Evolutionary conservation across 148 eudicot genomes (phyloP), one percentile per base, ranked within the genome.

Genomic region (Nyssa sinensis): DNA sequence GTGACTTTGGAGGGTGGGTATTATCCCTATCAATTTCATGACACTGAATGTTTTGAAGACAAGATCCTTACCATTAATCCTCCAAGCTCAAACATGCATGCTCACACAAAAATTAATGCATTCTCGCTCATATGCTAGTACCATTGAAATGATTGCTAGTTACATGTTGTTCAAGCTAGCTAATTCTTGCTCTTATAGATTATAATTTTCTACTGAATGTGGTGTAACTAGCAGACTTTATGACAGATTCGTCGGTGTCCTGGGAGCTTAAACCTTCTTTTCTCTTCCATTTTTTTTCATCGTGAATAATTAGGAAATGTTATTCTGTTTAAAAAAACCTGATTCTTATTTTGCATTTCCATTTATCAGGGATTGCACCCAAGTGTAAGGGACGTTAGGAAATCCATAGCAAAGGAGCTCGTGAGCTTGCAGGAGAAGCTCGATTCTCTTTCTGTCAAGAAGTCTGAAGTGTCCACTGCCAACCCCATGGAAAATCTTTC

Each of bases 351-450:
- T 1, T 49, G 8, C 12, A 21, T 67, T 57, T 44, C 2, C 39
- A 3, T 66, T 39, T 30, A 55, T 62, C 80, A 93, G 96, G 97
- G 93, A 23, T 31, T 93, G 78, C 94, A 80, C 19, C 81, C 83
- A 28, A 84, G 79, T 70, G 41, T 91, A 34, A 84, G 97, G 24
- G 90, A 88, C 19, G 39, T 79, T 1, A 86, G 94, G 61, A 91
- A 83, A 79, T 81, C 85, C 0, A 85, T 88, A 58, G 94, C 92
- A 1, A 91, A 81, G 76, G 91, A 89, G 85, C 87, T 93, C 34
- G 86, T 85, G n/a, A 73, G 49, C 13, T 67, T 88, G 49, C 94
- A 91, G 68, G 97, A 91, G 79, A 86, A 80, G 74, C 84, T 91
- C 13, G 98, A 93, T 72, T 67, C 74, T 7, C 33, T 91, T 39